These are phyloP conservation scores for Glaciozyma martinii DNA, from an alignment of 768 basidiomycete species.

Conservation along the genomic window DNA sequence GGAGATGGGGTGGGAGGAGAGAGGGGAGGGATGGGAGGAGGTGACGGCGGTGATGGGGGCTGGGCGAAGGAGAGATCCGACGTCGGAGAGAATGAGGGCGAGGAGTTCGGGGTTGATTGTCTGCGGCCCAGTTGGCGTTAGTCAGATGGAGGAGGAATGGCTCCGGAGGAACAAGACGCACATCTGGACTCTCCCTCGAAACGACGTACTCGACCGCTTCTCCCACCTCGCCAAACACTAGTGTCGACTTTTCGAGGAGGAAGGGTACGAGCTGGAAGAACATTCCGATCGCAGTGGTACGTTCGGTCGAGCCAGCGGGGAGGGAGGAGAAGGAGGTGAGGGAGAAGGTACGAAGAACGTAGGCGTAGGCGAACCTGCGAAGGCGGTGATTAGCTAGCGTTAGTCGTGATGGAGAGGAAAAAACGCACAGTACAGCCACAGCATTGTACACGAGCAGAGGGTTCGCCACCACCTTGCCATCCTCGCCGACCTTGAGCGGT, in stretches of 20 bases:
- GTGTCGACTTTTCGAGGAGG: slow-evolving; percentile 15
- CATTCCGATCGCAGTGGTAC: slow-evolving; percentile 9
- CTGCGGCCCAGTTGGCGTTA: not conserved
- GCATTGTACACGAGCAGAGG: slow-evolving; percentile 18
- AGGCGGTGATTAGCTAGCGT: not conserved
- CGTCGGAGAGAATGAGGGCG: slow-evolving; percentile 2
- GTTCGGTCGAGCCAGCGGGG: slow-evolving; percentile 9
- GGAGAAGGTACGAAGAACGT: slow-evolving; percentile 25
- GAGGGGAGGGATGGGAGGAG: not conserved
- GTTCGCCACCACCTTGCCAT: not conserved
- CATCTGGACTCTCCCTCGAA: slow-evolving; percentile 8
- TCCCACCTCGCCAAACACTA: slow-evolving; percentile 1
- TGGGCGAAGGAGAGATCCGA: slow-evolving; percentile 10
- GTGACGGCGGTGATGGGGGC: not conserved
- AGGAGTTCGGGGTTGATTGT: not conserved
- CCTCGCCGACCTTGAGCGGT: not conserved
- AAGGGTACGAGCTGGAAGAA: slow-evolving; percentile 20
- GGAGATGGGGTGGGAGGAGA: not conserved
- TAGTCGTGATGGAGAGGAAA: too few relatives aligned
- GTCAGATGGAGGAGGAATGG: not conserved
- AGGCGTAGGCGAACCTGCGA: slow-evolving; percentile 28
- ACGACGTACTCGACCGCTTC: slow-evolving; percentile 18
- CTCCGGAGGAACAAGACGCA: not conserved
- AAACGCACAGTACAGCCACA: slow-evolving; percentile 25
- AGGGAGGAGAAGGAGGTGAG: slow-evolving; percentile 21